These are phyloP conservation scores for Ophiocordyceps unilateralis DNA, from an alignment of 2,329 filamentous ascomycete species.

Conservation along the genomic window DNA sequence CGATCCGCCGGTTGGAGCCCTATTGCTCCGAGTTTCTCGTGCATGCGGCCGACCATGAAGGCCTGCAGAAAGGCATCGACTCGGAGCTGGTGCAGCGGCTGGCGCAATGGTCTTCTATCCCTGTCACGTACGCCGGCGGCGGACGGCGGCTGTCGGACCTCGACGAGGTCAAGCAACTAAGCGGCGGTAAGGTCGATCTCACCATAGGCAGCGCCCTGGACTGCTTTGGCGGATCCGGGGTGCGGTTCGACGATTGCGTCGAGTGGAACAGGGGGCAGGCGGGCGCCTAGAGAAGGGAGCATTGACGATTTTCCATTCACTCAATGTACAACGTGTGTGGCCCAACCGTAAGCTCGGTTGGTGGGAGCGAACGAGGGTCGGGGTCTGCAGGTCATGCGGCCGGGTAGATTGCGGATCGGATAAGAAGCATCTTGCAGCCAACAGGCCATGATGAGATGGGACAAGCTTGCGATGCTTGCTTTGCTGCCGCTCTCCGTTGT, in stretches of 20 bases:
- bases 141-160: constrained; percentile 69
- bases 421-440: background rate
- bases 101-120: constrained; percentile 74
- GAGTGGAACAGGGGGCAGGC: constrained; percentile 54
- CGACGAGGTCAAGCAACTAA: constrained; percentile 63
- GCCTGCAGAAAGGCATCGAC: constrained; percentile 80
- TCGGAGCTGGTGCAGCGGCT: constrained; percentile 62
- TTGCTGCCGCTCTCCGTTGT: background rate
- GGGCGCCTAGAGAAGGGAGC: background rate
- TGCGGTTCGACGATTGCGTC: constrained; percentile 79
- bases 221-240: constrained; percentile 79
- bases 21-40: constrained; percentile 96
- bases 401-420: background rate
- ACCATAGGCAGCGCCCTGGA: constrained; percentile 95
- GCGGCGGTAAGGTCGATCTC: constrained; percentile 68
- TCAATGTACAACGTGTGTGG: too few relatives aligned
- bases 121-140: constrained; percentile 94
- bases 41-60: constrained; percentile 93
- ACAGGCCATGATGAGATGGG: background rate
- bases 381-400: background rate
- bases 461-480: background rate
- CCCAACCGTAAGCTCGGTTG: too few relatives aligned
- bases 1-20: constrained; percentile 64
- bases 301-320: too few relatives aligned
- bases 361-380: background rate